Evolutionary conservation across 257 asterid genomes (phyloP).

Genomic region (Penstemon eatonii): DNA sequence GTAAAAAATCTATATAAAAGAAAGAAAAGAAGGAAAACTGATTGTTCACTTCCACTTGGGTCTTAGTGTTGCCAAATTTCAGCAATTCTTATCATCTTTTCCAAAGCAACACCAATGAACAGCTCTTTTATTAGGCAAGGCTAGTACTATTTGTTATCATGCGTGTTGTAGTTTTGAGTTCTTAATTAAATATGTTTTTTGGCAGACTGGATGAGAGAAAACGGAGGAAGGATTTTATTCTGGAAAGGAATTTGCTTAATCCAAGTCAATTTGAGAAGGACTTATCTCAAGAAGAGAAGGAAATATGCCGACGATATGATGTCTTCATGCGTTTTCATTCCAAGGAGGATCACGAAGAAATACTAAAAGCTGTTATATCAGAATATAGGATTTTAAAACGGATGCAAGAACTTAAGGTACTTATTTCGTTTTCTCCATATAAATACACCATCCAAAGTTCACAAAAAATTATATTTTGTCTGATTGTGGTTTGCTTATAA

Average conservation of each 20-base stretch:
- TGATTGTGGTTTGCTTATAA: neutral
- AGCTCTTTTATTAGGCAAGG: neutral
- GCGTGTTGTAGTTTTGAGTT: slow-evolving; percentile 3
- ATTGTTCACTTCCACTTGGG: slow-evolving; percentile 10
- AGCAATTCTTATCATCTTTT: neutral
- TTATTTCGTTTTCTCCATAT: neutral
- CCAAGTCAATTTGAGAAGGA: slow-evolving; percentile 55
- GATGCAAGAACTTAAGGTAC: slow-evolving; percentile 72
- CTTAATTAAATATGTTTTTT: slow-evolving; percentile 21
- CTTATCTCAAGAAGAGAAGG: slow-evolving; percentile 65
- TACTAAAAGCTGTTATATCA: slow-evolving; percentile 50
- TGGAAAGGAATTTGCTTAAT: slow-evolving; percentile 66
- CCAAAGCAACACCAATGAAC: neutral
- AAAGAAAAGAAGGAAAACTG: too few relatives aligned
- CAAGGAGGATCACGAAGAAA: slow-evolving; percentile 69
- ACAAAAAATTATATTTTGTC: neutral
- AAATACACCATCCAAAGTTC: neutral
- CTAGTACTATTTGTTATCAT: neutral
- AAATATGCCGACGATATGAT: slow-evolving; percentile 58
- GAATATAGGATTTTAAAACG: slow-evolving; percentile 63
- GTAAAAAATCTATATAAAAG: neutral
- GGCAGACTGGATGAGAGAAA: slow-evolving; percentile 87
- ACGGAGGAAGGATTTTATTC: slow-evolving; percentile 75
- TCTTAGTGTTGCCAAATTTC: slow-evolving; percentile 3
- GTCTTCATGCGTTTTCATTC: slow-evolving; percentile 77